A percentile compares a stretch with the other conserved stretches of the same genome.
These are phyloP conservation scores for Colletotrichum horii DNA, from an alignment of 2,329 filamentous ascomycete species.

Conservation along the genomic window DNA sequence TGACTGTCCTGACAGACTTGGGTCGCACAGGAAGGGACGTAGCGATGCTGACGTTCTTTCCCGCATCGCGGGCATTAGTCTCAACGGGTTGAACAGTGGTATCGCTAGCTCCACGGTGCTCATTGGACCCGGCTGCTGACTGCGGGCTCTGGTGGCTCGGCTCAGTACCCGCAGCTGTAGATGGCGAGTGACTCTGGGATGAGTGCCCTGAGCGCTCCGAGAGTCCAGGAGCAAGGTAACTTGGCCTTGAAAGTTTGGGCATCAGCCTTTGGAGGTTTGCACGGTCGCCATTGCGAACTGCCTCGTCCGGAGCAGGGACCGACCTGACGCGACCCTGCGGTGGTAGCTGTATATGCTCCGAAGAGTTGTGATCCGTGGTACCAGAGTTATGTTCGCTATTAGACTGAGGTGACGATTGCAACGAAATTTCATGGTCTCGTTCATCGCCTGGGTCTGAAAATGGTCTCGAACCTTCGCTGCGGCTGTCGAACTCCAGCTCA, in stretches of 20 bases:
- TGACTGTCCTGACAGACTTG: conserved; percentile 1
- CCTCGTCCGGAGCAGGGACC: neutral
- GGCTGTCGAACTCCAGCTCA: conserved; percentile 65
- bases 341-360: neutral
- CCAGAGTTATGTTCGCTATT: neutral
- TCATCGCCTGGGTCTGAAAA: neutral
- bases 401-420: neutral
- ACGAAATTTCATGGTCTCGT: neutral
- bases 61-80: neutral
- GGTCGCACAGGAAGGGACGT: neutral
- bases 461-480: conserved; percentile 5
- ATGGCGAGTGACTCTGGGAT: conserved; percentile 10
- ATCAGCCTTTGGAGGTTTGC: conserved; percentile 4
- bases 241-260: neutral
- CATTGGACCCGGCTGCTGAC: conserved; percentile 21
- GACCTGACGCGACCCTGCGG: neutral
- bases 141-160: conserved; percentile 36
- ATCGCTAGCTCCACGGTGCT: conserved; percentile 27
- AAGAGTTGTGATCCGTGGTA: neutral
- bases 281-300: neutral
- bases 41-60: neutral
- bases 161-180: conserved; percentile 8
- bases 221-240: neutral
- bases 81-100: conserved; percentile 28
- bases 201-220: neutral